phyloP scores from a whole-genome alignment of 768 basidiomycete species.

The Pholiota molesta region DNA sequence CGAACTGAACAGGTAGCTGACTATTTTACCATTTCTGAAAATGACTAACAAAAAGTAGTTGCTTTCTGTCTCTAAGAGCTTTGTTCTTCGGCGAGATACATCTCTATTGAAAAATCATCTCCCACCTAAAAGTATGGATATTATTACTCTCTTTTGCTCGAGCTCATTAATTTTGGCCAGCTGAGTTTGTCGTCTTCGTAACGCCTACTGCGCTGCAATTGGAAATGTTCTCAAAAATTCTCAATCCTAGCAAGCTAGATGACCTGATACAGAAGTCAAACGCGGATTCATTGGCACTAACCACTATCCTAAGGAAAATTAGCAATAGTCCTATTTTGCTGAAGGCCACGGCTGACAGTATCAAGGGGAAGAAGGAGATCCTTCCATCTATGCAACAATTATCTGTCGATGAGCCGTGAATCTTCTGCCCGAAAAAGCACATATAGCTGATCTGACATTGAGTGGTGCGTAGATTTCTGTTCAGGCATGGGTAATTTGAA shows the following conservation, averaged over 20 bases:
- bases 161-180: constrained; percentile 40
- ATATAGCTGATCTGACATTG: constrained; percentile 71
- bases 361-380: constrained; percentile 43
- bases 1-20: constrained; percentile 70
- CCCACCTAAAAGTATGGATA: constrained; percentile 83
- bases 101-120: constrained; percentile 80
- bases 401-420: constrained; percentile 62
- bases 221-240: constrained; percentile 74
- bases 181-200: constrained; percentile 98
- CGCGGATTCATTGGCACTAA: constrained; percentile 77
- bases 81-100: constrained; percentile 89
- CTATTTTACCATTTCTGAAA: background rate
- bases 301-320: constrained; percentile 83
- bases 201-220: constrained; percentile 85
- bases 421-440: constrained; percentile 60
- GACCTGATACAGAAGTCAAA: constrained; percentile 71
- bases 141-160: background rate
- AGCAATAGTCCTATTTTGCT: constrained; percentile 91
- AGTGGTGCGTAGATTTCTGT: constrained; percentile 59
- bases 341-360: constrained; percentile 75
- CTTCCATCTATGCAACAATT: constrained; percentile 41
- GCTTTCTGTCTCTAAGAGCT: constrained; percentile 74
- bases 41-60: constrained; percentile 47
- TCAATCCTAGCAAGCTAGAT: constrained; percentile 71
- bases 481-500: constrained; percentile 15